phyloP scores from a whole-genome alignment of 768 basidiomycete genomes.

The Lactarius pseudohatsudake region DNA sequence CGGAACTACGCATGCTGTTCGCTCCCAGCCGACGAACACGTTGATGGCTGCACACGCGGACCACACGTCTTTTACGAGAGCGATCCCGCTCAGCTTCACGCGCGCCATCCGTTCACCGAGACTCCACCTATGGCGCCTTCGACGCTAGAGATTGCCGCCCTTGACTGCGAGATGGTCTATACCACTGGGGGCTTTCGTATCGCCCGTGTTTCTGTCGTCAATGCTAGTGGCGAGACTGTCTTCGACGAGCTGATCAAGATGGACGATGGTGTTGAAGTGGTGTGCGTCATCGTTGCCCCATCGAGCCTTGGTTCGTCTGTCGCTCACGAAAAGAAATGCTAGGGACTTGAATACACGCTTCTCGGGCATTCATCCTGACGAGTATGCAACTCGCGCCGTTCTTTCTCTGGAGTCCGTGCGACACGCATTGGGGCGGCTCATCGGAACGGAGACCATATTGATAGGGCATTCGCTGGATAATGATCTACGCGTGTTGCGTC shows the following conservation, averaged over 20 bases:
- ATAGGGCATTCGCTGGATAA: constrained; percentile 93
- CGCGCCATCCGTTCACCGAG: constrained; percentile 70
- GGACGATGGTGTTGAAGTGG: constrained; percentile 76
- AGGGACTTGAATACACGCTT: constrained; percentile 94
- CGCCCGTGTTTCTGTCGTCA: constrained; percentile 87
- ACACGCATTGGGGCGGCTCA: constrained; percentile 63
- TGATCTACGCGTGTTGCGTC: constrained; percentile 85
- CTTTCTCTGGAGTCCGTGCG: constrained; percentile 68
- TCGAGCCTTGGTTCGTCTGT: neutral
- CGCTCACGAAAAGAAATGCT: constrained; percentile 9
- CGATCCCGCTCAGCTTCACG: constrained; percentile 61
- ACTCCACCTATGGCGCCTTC: constrained; percentile 38
- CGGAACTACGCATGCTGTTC: constrained; percentile 81
- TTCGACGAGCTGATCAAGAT: constrained; percentile 82
- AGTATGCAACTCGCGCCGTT: constrained; percentile 53
- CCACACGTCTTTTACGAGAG: constrained; percentile 91
- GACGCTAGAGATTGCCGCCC: constrained; percentile 73
- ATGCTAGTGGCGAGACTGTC: constrained; percentile 67
- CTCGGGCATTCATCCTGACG: constrained; percentile 71
- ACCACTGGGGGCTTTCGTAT: constrained; percentile 91
- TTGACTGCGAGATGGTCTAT: constrained; percentile 98
- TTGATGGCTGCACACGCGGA: constrained; percentile 68
- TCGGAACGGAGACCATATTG: constrained; percentile 79
- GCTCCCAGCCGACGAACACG: constrained; percentile 51
- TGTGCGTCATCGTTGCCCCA: constrained; percentile 48